Evolutionary conservation across 2,329 filamentous ascomycete species (phyloP), one percentile per base, ranked within the genome.

Genomic region (Aspergillus aculeatus): DNA sequence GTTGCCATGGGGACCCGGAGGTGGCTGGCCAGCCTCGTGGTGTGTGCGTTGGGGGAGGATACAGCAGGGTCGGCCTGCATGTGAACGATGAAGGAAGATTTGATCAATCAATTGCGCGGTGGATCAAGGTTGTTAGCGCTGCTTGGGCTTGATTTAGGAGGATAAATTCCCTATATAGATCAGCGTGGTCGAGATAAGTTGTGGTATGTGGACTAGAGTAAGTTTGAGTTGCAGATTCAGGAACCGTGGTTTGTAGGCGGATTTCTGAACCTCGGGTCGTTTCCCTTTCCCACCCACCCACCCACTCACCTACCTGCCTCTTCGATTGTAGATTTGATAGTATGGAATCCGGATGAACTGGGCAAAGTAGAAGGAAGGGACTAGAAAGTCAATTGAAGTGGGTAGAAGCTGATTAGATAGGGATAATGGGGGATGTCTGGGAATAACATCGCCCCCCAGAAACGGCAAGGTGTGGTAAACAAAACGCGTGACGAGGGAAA

Each of bases 391-490:
- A 9, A 44, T 29, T 31, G 11, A 2, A 47, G 24, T 21, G 4
- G 23, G 29, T 11, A 31, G 35, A 11, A 52, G 24, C 19, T 38
- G n/a, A 19, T 44, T 44, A 41, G 31, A 41, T 38, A 24, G 51
- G 14, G 31, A n/a, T 21, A 19, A 35, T 26, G 14, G 14, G 26
- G 11, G 38, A 29, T 47, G 16, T 24, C 35, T 26, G 51, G 49
- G 9, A 47, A 51, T 21, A 26, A 50, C 32, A 32, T 56, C 53
- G 47, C 26, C 21, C 6, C 6, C 10, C 52, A 61, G 53, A 51
- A 55, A 67, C 44, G 66, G 62, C 59, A 66, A 66, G 57, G 66
- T 59, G 62, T 48, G 49, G 66, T 67, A 67, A 67, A 68, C 66
- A 67, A 35, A 68, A 62, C 64, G 56, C 57, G 65, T 64, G 64